Percentiles rank a stretch among this genome's conserved stretches.
Evolutionary conservation across 129 eudicot species (phyloP).

Genomic region (Erigeron canadensis): DNA sequence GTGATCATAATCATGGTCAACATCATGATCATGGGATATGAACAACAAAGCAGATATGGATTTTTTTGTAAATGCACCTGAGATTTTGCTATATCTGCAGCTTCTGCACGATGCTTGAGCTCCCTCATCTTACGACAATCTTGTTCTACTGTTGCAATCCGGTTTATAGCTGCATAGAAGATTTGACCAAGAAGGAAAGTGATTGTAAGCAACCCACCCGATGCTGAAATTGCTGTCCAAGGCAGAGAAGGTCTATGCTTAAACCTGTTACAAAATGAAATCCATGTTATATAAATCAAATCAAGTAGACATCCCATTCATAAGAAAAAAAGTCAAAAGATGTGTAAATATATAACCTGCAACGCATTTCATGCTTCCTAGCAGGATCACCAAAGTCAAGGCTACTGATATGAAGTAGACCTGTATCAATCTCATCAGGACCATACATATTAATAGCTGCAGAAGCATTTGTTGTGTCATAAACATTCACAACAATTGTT

Average conservation of each 20-base stretch:
- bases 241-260: conserved; percentile 66
- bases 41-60: conserved; percentile 7
- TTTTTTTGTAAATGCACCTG: conserved; percentile 50
- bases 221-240: conserved; percentile 60
- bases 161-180: conserved; percentile 63
- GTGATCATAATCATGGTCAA: conserved; percentile 19
- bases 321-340: conserved; percentile 1
- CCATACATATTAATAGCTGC: conserved; percentile 78
- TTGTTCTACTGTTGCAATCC: conserved; percentile 54
- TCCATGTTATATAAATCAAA: background rate
- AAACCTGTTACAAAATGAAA: conserved; percentile 47
- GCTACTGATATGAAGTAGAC: conserved; percentile 52
- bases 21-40: background rate
- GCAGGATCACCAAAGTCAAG: conserved; percentile 95
- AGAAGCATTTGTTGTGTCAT: conserved; percentile 64
- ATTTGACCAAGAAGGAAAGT: conserved; percentile 67
- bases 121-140: conserved; percentile 61
- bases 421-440: conserved; percentile 53
- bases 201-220: conserved; percentile 54
- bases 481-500: conserved; percentile 82
- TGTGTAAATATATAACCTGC: conserved; percentile 51
- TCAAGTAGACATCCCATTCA: background rate
- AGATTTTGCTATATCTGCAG: conserved; percentile 90
- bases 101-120: conserved; percentile 83
- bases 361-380: conserved; percentile 91